These are phyloP conservation scores for Leptographium lundbergii DNA, from an alignment of 2,329 filamentous ascomycete species.

Conservation along the genomic window DNA sequence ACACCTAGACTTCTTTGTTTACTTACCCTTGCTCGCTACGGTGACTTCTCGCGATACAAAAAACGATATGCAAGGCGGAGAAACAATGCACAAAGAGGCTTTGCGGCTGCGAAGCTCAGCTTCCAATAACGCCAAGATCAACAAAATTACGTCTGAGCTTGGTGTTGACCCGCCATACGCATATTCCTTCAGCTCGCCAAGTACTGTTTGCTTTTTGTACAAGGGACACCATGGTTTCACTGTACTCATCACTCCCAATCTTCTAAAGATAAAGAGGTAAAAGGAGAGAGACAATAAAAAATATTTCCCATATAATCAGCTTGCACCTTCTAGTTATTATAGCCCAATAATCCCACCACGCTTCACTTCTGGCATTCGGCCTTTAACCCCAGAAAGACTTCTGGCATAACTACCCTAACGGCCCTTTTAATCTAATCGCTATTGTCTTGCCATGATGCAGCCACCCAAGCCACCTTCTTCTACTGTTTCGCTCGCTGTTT, in stretches of 20 bases:
- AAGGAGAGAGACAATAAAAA: neutral
- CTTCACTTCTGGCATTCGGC: neutral
- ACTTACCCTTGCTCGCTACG: neutral
- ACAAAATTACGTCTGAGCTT: neutral
- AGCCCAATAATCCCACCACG: neutral
- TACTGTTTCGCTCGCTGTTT: neutral
- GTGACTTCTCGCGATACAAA: neutral
- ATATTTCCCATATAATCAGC: neutral
- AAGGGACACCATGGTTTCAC: neutral
- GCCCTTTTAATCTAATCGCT: neutral
- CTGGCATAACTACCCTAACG: neutral
- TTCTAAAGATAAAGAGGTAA: neutral
- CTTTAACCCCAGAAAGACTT: neutral
- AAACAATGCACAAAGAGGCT: neutral
- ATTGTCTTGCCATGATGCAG: neutral
- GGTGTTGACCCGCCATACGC: neutral
- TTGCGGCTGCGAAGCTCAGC: neutral
- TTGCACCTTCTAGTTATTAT: neutral
- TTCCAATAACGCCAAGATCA: neutral
- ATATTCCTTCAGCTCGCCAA: neutral
- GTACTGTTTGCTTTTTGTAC: neutral
- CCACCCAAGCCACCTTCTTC: neutral
- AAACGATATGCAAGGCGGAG: neutral
- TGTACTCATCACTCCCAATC: neutral
- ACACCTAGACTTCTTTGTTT: neutral